Conservation (phyloP, 2,329 filamentous ascomycete species). For the Fusarium sp. region DNA sequence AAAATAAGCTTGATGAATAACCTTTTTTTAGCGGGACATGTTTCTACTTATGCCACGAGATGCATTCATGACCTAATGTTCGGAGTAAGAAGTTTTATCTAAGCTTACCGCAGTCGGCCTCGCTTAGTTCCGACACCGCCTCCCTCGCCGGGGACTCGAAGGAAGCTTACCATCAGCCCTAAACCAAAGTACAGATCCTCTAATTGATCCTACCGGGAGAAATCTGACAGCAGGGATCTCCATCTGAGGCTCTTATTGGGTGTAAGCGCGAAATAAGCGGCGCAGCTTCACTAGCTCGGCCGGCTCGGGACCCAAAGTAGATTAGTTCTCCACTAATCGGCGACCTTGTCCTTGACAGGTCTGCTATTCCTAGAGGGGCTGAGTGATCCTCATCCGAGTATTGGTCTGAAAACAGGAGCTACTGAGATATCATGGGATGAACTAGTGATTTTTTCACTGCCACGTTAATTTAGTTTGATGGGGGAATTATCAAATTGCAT, state of each 20-base stretch:
- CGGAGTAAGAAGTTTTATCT: neutral
- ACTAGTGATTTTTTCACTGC: neutral
- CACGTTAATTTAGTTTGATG: neutral
- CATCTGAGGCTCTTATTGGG: accelerated
- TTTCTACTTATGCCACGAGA: neutral
- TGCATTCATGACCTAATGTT: neutral
- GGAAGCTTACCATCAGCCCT: neutral
- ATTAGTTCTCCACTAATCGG: neutral
- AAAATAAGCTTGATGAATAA: neutral
- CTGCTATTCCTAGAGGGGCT: neutral
- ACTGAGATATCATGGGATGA: neutral
- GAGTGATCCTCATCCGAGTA: neutral
- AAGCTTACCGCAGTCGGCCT: neutral
- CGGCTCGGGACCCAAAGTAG: neutral
- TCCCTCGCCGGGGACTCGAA: neutral
- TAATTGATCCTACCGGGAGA: neutral
- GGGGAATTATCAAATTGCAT: neutral
- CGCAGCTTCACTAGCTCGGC: neutral
- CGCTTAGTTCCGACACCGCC: neutral
- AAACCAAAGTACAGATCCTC: neutral
- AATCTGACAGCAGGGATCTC: neutral
- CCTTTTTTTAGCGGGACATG: neutral
- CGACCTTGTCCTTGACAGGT: too few species aligned
- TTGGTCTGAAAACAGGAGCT: too few species aligned
- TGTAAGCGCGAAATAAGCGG: accelerated